Percentiles rank a stretch among this genome's conserved stretches.
These are phyloP conservation scores for Saccharum spontaneum DNA, from an alignment of 176 grass and related monocot genomes.

Conservation along the genomic window DNA sequence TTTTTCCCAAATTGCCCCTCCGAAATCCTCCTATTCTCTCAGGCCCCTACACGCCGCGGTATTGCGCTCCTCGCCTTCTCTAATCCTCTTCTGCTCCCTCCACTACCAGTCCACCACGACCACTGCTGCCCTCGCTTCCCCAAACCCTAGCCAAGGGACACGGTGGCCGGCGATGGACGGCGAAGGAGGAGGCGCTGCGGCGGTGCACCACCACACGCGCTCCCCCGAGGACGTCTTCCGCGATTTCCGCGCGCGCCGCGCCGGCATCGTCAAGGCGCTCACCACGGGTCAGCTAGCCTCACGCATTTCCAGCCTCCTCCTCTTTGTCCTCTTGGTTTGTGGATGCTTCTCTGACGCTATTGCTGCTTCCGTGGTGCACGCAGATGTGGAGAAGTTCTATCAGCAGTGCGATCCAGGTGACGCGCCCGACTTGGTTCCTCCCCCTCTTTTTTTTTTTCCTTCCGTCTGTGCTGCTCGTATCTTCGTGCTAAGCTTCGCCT, in stretches of 20 bases:
- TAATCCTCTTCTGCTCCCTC: conserved; percentile 37
- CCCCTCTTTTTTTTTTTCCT: not conserved
- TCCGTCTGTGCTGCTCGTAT: not conserved
- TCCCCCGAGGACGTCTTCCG: conserved; percentile 74
- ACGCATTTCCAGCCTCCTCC: not conserved
- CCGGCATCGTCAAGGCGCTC: conserved; percentile 79
- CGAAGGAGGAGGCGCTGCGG: conserved; percentile 14
- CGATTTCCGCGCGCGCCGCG: conserved; percentile 70
- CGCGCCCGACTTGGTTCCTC: not conserved
- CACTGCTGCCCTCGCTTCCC: not conserved
- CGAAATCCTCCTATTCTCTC: not conserved
- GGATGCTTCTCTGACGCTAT: not conserved
- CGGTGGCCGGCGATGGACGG: conserved; percentile 50
- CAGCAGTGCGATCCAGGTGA: conserved; percentile 83
- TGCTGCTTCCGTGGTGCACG: conserved; percentile 31
- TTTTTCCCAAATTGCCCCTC: not conserved
- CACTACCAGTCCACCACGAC: not conserved
- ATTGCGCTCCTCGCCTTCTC: not conserved
- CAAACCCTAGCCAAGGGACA: conserved; percentile 27
- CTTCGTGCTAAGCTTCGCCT: not conserved
- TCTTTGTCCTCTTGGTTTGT: not conserved
- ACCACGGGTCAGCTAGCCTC: conserved; percentile 49
- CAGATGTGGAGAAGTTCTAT: conserved; percentile 88
- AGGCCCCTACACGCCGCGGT: not conserved
- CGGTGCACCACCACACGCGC: conserved; percentile 48